Base-by-base conservation (phyloP, 2,329 filamentous ascomycete species). In the Phialocephala subalpina region DNA sequence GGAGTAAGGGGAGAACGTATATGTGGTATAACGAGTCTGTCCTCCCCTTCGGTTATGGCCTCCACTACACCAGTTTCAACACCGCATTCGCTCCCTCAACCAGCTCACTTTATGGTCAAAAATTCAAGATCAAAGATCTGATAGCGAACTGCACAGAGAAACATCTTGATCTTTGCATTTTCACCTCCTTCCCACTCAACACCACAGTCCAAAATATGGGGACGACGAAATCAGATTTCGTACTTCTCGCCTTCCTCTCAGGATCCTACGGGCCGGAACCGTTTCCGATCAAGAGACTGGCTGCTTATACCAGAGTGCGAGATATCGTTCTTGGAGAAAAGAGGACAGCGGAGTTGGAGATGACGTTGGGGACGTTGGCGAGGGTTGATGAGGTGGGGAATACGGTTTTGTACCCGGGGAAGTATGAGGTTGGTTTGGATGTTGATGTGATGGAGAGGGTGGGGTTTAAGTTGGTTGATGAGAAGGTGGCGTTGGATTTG, bases 11-110 rank as follows among this genome's bases (percentile, higher is more conserved):
- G 18, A 20, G 66, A 7, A 89, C 87, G 0, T 88, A 89, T 70
- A 83, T 81, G 68, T 89, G 86, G 86, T 89, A 86, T 73, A 78
- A 80, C 4, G 79, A 77, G 77, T n/a, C 78, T 83, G 79, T 86
- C 2, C 81, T 83, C 58, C 80, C 81, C 0, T 89, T 88, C 63
- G 87, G 49, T 2, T 80, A 80, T 65, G 87, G 86, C 0, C 70
- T 88, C 65, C 85, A 88, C 72, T 89, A 88, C 76, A 89, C 86
- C 4, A 84, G 76, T 42, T 88, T 89, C 69, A 63, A 42, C 4
- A 20, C 61, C 14, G 14, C 25, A 4, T 58, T 58, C 35, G 6
- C 52, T 1, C 1, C 60, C 18, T 3, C 38, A 38, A 58, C 53
- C 18, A 12, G 1, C 5, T 53, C 49, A 2, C 2, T 14, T 12